Conservation (phyloP, 2,329 filamentous ascomycete species). For the Alternaria infectoria region DNA sequence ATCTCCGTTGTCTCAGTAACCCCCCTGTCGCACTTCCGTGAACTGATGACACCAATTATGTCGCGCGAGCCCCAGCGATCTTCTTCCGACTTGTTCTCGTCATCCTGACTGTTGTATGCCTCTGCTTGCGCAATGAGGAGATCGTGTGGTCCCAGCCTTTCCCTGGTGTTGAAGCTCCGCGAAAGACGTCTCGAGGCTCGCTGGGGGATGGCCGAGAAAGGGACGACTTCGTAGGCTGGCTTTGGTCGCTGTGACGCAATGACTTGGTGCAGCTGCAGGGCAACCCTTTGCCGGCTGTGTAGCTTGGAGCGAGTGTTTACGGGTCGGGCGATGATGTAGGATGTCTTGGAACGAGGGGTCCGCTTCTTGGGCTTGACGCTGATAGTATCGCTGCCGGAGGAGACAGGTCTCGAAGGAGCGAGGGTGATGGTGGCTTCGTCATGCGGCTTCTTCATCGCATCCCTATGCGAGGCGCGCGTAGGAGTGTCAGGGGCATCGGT, state of each 20-base stretch:
- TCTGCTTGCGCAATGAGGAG: constrained; percentile 74
- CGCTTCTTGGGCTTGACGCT: constrained; percentile 53
- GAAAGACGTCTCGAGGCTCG: constrained; percentile 59
- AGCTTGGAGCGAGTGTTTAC: constrained; percentile 65
- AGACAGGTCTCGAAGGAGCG: constrained; percentile 44
- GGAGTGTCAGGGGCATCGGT: neutral
- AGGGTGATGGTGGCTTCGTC: constrained; percentile 22
- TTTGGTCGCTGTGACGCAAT: constrained; percentile 64
- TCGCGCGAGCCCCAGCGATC: constrained; percentile 59
- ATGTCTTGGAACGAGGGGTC: constrained; percentile 63
- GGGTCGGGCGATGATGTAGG: constrained; percentile 72
- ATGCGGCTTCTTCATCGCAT: constrained; percentile 11
- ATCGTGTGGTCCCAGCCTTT: constrained; percentile 71
- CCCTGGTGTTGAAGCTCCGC: constrained; percentile 67
- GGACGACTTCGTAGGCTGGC: constrained; percentile 76
- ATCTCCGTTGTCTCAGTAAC: constrained; percentile 70
- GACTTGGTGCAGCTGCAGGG: constrained; percentile 76
- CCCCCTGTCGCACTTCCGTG: constrained; percentile 60
- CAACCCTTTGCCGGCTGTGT: constrained; percentile 69
- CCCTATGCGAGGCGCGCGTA: constrained; percentile 1
- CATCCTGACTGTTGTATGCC: constrained; percentile 59
- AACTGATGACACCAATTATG: constrained; percentile 73
- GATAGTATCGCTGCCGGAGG: constrained; percentile 45
- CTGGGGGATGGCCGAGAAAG: constrained; percentile 65
- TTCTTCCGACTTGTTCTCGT: constrained; percentile 56